Evolutionary conservation across 352 stramenopile genomes (phyloP).

Genomic region (Phytophthora syringae): DNA sequence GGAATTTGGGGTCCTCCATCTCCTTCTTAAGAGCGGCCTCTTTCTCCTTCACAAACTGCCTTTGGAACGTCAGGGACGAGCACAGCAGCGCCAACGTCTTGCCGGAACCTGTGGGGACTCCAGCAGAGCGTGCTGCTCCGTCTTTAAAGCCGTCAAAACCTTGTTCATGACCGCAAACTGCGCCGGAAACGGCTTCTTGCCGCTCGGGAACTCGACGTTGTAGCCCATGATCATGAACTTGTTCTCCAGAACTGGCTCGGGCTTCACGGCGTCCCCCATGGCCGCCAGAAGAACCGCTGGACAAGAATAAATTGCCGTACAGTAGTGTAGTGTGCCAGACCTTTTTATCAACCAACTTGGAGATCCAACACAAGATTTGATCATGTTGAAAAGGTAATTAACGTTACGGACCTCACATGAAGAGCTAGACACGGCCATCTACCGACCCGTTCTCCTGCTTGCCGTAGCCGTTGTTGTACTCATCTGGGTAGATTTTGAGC

Average conservation of each 20-base stretch:
- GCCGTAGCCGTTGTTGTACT: slow-evolving; percentile 85
- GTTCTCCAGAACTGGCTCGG: slow-evolving; percentile 9
- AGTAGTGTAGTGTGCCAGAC: no score
- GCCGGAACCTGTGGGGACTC: slow-evolving; percentile 86
- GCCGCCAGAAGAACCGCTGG: background rate
- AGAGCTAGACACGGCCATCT: slow-evolving; percentile 19
- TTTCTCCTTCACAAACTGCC: slow-evolving; percentile 55
- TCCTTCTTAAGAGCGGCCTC: slow-evolving; percentile 12
- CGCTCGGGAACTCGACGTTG: slow-evolving; percentile 75
- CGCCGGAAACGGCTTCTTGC: slow-evolving; percentile 85
- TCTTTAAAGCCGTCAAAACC: slow-evolving; percentile 82
- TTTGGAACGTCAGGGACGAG: slow-evolving; percentile 84
- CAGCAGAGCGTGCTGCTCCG: slow-evolving; percentile 78
- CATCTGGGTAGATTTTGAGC: slow-evolving; percentile 83
- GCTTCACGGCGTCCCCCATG: slow-evolving; percentile 16
- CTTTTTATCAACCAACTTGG: no score
- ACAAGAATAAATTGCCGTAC: no score
- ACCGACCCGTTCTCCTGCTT: slow-evolving; percentile 49
- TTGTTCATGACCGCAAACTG: slow-evolving; percentile 91
- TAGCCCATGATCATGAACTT: slow-evolving; percentile 85
- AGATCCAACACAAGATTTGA: no score
- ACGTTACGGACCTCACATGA: background rate
- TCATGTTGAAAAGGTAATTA: no score
- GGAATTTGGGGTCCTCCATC: slow-evolving; percentile 8
- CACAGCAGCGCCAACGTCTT: slow-evolving; percentile 89